phyloP scores from a whole-genome alignment of 345 rosid species.

The Carallia pectinifolia region DNA sequence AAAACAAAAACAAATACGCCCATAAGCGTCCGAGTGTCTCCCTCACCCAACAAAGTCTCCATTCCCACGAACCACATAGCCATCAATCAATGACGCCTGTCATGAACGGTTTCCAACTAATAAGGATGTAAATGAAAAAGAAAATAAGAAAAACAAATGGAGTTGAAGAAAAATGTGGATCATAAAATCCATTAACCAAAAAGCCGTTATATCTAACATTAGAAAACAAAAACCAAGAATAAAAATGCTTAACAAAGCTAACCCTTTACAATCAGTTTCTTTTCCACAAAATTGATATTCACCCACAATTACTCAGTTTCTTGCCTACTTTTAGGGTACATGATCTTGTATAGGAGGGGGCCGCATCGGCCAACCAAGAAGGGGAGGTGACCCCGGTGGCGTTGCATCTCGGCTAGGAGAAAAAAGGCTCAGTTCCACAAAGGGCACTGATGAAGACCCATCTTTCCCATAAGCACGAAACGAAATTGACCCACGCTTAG shows the following conservation, averaged over 20 bases:
- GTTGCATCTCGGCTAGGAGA: slow-evolving; percentile 51
- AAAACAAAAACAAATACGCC: no score
- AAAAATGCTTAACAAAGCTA: slow-evolving; percentile 56
- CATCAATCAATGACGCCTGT: no score
- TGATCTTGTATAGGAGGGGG: slow-evolving; percentile 27
- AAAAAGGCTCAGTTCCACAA: slow-evolving; percentile 67
- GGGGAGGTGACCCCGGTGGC: slow-evolving; percentile 55
- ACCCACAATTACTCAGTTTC: slow-evolving; percentile 30
- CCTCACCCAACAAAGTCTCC: no score
- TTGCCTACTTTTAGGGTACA: slow-evolving; percentile 28
- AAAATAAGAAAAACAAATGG: slow-evolving; percentile 12
- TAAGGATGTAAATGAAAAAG: background rate
- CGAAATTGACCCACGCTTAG: slow-evolving; percentile 63
- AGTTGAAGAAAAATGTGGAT: slow-evolving; percentile 22
- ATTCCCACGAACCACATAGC: no score
- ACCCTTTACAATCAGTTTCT: slow-evolving; percentile 72
- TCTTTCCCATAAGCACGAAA: slow-evolving; percentile 49
- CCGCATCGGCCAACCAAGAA: slow-evolving; percentile 62
- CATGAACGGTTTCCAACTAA: no score
- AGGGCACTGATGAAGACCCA: slow-evolving; percentile 42
- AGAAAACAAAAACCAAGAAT: slow-evolving; percentile 36
- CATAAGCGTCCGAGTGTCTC: no score
- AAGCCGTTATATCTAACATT: slow-evolving; percentile 44
- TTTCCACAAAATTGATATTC: slow-evolving; percentile 72
- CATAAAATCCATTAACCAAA: slow-evolving; percentile 31